Conservation (phyloP, 768 basidiomycete species). For the Amanita inopinata region DNA sequence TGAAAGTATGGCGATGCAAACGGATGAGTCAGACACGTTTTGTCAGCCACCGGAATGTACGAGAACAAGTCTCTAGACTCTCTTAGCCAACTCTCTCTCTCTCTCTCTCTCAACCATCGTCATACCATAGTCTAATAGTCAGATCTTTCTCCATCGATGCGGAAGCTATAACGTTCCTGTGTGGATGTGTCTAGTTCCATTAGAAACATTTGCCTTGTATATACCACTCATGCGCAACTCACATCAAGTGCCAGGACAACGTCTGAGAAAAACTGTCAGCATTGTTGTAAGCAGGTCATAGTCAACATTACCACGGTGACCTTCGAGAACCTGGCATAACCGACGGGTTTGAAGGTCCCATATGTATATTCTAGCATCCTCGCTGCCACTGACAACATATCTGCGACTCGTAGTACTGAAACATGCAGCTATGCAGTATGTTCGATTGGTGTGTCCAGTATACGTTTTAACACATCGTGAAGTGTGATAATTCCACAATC, state of each 20-base stretch:
- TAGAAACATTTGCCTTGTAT: too few relatives aligned
- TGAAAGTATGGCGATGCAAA: slow-evolving; percentile 25
- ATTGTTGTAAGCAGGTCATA: background rate
- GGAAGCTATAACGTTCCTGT: slow-evolving; percentile 66
- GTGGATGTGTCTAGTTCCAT: slow-evolving; percentile 83
- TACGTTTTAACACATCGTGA: slow-evolving; percentile 92
- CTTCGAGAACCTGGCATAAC: slow-evolving; percentile 64
- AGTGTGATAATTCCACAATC: slow-evolving; percentile 90
- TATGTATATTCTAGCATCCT: slow-evolving; percentile 80
- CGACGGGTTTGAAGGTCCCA: slow-evolving; percentile 85
- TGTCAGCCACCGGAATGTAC: background rate
- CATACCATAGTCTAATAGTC: slow-evolving; percentile 75
- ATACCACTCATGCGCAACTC: too few relatives aligned
- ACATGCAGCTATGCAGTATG: slow-evolving; percentile 68
- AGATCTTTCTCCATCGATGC: slow-evolving; percentile 87
- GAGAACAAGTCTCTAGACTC: background rate
- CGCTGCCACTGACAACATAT: slow-evolving; percentile 81
- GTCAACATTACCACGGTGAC: slow-evolving; percentile 58
- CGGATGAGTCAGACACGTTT: slow-evolving; percentile 16
- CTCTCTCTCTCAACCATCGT: slow-evolving; percentile 21
- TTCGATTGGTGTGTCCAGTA: slow-evolving; percentile 76
- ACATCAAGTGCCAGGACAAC: slow-evolving; percentile 76
- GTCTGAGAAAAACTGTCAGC: slow-evolving; percentile 22
- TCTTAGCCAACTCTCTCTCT: background rate
- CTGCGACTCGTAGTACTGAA: slow-evolving; percentile 52